A percentile compares a stretch with the other conserved stretches of the same genome.
Evolutionary conservation across 1,284 basidiomycete species (phyloP).

Genomic region (Malassezia yamatoensis): DNA sequence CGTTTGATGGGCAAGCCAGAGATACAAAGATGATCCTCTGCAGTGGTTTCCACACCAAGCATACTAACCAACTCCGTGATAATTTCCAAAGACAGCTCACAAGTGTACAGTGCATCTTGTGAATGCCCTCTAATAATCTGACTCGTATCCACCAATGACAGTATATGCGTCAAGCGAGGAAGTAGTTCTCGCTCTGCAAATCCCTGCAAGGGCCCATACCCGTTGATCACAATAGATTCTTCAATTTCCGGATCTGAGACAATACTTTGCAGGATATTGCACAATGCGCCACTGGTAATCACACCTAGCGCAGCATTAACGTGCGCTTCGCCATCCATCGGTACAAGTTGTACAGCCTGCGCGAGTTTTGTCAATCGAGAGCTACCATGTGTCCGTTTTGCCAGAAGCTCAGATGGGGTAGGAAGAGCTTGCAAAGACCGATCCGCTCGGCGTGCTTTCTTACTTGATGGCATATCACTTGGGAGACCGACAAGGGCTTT

Average conservation of each 20-base stretch:
- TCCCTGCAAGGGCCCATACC: neutral
- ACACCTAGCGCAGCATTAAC: constrained; percentile 28
- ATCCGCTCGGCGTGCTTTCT: constrained; percentile 19
- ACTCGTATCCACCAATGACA: constrained; percentile 8
- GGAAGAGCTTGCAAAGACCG: neutral
- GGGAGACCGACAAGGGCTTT: constrained; percentile 23
- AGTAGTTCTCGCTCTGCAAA: constrained; percentile 16
- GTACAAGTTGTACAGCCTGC: constrained; percentile 19
- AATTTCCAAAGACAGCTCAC: constrained; percentile 34
- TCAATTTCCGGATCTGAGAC: constrained; percentile 14
- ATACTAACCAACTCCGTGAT: constrained; percentile 30
- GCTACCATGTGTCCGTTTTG: constrained; percentile 6
- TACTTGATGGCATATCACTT: constrained; percentile 3
- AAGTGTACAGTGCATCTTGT: constrained; percentile 20
- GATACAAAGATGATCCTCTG: neutral
- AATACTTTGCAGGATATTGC: constrained; percentile 19
- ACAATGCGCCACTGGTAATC: constrained; percentile 21
- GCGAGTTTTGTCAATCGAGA: constrained; percentile 20
- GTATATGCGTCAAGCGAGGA: constrained; percentile 1
- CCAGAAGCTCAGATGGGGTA: constrained; percentile 20
- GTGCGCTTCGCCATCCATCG: neutral
- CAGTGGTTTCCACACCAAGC: constrained; percentile 9
- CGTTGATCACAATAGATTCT: neutral
- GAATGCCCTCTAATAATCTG: constrained; percentile 9
- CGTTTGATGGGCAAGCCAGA: constrained; percentile 1